Evolutionary conservation across 2,329 filamentous ascomycete species (phyloP), one percentile per base, ranked within the genome.

Genomic region (Trichoderma atroviride): DNA sequence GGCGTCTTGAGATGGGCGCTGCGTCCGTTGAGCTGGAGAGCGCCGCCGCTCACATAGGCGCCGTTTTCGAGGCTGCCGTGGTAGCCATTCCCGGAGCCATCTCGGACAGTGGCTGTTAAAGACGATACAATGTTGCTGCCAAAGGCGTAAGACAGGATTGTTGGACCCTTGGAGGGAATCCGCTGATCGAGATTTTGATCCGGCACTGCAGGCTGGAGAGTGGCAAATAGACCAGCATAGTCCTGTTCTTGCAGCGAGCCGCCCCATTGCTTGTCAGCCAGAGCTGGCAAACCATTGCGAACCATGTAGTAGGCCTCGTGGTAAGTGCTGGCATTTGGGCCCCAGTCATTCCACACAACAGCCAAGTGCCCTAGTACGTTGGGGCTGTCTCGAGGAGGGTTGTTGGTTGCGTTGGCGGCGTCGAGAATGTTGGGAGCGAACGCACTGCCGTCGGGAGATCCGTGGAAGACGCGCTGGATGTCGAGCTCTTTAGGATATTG

Each of bases 1-100:
- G 84, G 85, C 0, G 85, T 87, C 4, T 71, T 75, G 4, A 87
- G 70, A 4, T 77, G 76, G 60, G 64, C 64, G 73, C 85, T 86
- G 1, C 74, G 70, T 0, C 76, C 70, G 2, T 75, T 73, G 29
- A 85, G 72, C 0, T 73, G 60, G 2, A 84, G 69, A 5, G 73
- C 75, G 11, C 77, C 65, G 0, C 64, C 71, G 1, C 73, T 72
- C n/a, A 79, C 69, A 71, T 82, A 86, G 5, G 66, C 70, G 4
- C 58, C 69, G 31, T 53, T 35, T 50, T 68, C 24, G 9, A 72
- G 66, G 27, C 27, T 27, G 14, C 70, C 71, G 16, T 74, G 70
- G 60, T 75, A 74, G 3, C 64, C 37, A 50, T 75, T 74, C 9
- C 73, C 72, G 24, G 73, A 74, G 16, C 57, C 16, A 35, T 74